A percentile compares a stretch with the other conserved stretches of the same genome.
Conservation (phyloP, 306 rosid species). For the Ziziphus jujuba region DNA sequence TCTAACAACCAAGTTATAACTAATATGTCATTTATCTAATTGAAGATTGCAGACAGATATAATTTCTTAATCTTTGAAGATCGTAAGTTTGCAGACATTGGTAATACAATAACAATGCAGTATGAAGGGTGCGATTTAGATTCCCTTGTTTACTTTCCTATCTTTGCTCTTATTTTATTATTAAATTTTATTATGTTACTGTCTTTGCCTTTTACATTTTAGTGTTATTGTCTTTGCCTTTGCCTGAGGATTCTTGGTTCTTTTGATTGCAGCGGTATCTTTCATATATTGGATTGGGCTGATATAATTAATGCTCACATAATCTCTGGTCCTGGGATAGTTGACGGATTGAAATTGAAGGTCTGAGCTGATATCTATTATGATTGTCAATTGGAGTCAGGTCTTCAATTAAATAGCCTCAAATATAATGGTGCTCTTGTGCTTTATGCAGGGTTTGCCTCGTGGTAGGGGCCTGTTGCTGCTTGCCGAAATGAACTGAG, state of each 20-base stretch:
- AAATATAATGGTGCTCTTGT: constrained; percentile 1
- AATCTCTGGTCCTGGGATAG: constrained; percentile 94
- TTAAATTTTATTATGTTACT: neutral
- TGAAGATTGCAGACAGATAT: constrained; percentile 78
- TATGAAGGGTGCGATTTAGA: constrained; percentile 68
- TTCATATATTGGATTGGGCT: constrained; percentile 92
- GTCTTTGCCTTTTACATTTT: neutral
- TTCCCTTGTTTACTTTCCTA: constrained; percentile 9
- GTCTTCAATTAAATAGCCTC: constrained; percentile 9
- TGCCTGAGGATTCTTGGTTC: constrained; percentile 13
- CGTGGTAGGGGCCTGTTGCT: constrained; percentile 78
- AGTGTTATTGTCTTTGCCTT: constrained; percentile 11
- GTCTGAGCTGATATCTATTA: constrained; percentile 27
- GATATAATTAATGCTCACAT: constrained; percentile 92
- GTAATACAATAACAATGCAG: constrained; percentile 93
- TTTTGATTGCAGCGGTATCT: constrained; percentile 64
- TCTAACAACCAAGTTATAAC: constrained; percentile 9
- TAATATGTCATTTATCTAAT: constrained; percentile 29
- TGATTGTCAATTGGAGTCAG: neutral
- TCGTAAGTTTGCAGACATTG: constrained; percentile 93
- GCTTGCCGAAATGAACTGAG: constrained; percentile 96
- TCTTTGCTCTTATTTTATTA: constrained; percentile 2
- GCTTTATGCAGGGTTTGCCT: constrained; percentile 67
- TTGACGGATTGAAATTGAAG: constrained; percentile 83
- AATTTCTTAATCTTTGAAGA: constrained; percentile 95